Evolutionary conservation across 164 flowering plant genomes (phyloP).

Genomic region (Nelumbo lutea): DNA sequence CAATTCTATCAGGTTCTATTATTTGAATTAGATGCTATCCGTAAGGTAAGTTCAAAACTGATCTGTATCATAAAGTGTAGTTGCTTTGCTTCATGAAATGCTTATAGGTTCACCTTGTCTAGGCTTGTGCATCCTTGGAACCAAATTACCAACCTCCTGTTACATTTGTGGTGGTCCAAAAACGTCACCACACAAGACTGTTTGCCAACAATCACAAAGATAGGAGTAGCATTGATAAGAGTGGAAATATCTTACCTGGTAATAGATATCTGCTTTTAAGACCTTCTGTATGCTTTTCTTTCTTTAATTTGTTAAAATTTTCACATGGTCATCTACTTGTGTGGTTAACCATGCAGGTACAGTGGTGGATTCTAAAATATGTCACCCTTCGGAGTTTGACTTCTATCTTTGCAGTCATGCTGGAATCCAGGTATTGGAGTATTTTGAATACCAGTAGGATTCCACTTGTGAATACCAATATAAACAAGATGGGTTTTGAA

Average conservation of each 20-base stretch:
- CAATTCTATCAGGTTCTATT: slow-evolving; percentile 50
- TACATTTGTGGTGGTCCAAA: slow-evolving; percentile 15
- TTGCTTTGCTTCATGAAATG: not conserved
- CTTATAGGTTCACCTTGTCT: not conserved
- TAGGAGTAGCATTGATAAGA: slow-evolving; percentile 23
- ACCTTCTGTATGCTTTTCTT: not conserved
- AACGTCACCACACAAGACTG: no score
- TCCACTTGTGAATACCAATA: no score
- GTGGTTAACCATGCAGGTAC: slow-evolving; percentile 33
- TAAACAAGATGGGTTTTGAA: no score
- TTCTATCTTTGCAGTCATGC: slow-evolving; percentile 66
- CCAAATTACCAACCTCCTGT: slow-evolving; percentile 26
- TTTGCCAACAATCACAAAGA: slow-evolving; percentile 17
- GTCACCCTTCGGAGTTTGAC: slow-evolving; percentile 64
- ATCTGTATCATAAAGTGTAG: not conserved
- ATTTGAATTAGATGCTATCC: slow-evolving; percentile 47
- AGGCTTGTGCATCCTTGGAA: slow-evolving; percentile 24
- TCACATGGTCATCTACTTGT: not conserved
- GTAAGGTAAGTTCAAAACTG: not conserved
- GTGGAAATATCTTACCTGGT: slow-evolving; percentile 25
- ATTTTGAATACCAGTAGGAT: no score
- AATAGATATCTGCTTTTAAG: not conserved
- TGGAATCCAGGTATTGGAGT: slow-evolving; percentile 45
- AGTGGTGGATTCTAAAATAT: slow-evolving; percentile 56
- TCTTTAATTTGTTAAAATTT: not conserved